Conservation (phyloP, 148 eudicot genomes). For the Talinum fruticosum region DNA sequence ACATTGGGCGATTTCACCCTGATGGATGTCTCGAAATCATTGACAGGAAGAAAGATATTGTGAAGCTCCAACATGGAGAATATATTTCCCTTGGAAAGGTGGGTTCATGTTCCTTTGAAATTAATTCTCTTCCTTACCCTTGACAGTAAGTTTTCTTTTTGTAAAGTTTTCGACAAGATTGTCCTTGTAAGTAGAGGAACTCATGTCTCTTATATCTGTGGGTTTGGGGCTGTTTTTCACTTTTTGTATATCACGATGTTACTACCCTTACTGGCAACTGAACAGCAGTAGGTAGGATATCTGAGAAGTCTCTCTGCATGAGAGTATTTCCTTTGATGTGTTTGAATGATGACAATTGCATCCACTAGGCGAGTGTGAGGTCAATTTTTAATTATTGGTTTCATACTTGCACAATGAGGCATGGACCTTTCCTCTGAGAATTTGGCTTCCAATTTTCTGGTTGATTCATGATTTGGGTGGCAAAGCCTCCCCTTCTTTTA, state of each 20-base stretch:
- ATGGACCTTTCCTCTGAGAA: not conserved
- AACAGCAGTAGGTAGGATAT: not conserved
- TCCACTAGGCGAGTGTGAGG: not conserved
- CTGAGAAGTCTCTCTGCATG: not conserved
- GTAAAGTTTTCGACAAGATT: not conserved
- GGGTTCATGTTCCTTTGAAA: not conserved
- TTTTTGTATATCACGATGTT: not conserved
- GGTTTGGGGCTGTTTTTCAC: not conserved
- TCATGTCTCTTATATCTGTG: not conserved
- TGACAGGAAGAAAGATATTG: conserved; percentile 96
- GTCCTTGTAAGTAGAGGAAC: not conserved
- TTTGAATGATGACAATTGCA: not conserved
- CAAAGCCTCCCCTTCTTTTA: not conserved
- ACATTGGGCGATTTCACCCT: conserved; percentile 83
- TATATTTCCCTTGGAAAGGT: conserved; percentile 98
- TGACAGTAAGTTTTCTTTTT: not conserved
- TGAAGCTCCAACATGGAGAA: conserved; percentile 98
- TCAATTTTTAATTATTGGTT: not conserved
- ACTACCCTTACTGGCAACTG: not conserved
- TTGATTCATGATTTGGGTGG: not conserved
- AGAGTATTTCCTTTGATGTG: not conserved
- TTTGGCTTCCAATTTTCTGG: not conserved
- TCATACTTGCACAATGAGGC: not conserved
- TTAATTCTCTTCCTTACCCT: not conserved
- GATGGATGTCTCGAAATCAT: conserved; percentile 97